Base-by-base conservation (phyloP, 805 yeast genomes). In the Nakazawaea holstii region DNA sequence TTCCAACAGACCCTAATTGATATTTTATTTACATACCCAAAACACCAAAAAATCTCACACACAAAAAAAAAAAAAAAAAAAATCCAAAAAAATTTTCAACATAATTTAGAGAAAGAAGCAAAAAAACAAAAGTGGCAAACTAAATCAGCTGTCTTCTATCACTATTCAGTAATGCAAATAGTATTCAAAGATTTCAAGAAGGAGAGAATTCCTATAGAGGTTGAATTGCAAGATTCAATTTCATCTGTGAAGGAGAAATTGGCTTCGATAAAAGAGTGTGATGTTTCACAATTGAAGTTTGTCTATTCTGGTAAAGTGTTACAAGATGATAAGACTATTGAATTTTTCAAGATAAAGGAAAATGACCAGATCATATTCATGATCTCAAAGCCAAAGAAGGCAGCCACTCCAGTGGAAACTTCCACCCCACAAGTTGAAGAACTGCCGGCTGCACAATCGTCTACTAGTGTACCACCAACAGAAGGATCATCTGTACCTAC, bases 141-240 rank as follows among this genome's bases (percentile, higher is more conserved):
- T 13, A 15, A 33, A 10, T 14, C 8, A 8, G 14, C 17, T 8
- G 14, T 2, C 36, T 8, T 43, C 24, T 13, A 42, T 33, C 39
- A 20, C 24, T 20, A 20, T 20, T 39, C 14, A 31, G 29, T 45
- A 52, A 90, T 89, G 96, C 83, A 84, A 67, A 70, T 90, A 54
- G 75, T 83, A 44, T 82, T 94, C 65, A 90, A 91, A 65, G 96
- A 94, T 68, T 87, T 94, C 70, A 91, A 94, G 70, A 94, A 92
- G 70, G 90, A 88, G 62, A 86, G 82, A 62, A 79, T 91, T 64
- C 77, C 89, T 28, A 60, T 94, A 50, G 96, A 88, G 27, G 77
- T 89, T 49, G 95, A 85, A 50, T 73, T 76, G 8, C 52, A 76
- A 11, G 88, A 82, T 43, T 75, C 88, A 2, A 75, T 84, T 31